Conservation (phyloP, 1,139 yeast genomes). For the Tardiomyces blankii region DNA sequence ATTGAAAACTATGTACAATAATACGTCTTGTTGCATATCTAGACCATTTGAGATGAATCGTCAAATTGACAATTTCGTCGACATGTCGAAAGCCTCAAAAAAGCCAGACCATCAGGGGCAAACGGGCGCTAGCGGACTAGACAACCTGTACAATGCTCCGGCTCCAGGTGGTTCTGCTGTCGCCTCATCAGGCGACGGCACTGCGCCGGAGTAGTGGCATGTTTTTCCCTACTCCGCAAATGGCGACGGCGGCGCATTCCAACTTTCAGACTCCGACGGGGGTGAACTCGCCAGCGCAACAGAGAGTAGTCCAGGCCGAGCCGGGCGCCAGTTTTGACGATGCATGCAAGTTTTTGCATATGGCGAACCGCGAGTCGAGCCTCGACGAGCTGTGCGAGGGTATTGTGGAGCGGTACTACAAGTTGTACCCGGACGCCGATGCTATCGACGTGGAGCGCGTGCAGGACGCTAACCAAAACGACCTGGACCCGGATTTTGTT, state of each 20-base stretch:
- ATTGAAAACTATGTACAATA: too few species aligned
- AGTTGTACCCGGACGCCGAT: constrained; percentile 50
- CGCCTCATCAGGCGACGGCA: constrained; percentile 22
- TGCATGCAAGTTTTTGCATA: constrained; percentile 45
- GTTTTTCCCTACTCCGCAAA: constrained; percentile 11
- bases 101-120: too few species aligned
- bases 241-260: constrained; percentile 14
- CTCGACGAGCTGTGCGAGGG: constrained; percentile 41
- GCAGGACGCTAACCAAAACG: constrained; percentile 58
- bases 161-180: constrained; percentile 30
- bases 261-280: neutral
- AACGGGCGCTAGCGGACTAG: too few species aligned
- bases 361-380: constrained; percentile 38
- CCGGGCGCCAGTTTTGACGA: constrained; percentile 8
- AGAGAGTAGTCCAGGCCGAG: neutral
- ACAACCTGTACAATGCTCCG: constrained; percentile 23
- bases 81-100: too few species aligned
- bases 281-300: neutral
- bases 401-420: constrained; percentile 39
- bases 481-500: constrained; percentile 63
- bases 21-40: too few species aligned
- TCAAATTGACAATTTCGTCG: too few species aligned
- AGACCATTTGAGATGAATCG: too few species aligned
- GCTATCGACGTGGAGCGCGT: constrained; percentile 39
- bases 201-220: constrained; percentile 6